phyloP scores from a whole-genome alignment of 768 basidiomycete genomes.

The Atractiella rhizophila region DNA sequence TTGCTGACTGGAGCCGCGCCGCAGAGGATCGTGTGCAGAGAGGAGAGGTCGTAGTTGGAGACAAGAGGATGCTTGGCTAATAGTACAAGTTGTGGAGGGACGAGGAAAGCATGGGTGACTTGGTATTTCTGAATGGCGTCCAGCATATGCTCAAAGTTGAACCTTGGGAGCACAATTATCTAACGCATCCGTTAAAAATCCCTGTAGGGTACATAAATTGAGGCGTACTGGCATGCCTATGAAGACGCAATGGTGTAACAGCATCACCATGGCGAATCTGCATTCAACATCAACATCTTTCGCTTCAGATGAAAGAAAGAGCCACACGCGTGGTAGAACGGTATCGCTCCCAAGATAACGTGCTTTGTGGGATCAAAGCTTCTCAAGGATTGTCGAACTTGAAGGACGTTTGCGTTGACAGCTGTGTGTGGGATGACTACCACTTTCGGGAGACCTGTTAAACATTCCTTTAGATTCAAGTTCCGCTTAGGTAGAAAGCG shows the following conservation, averaged over 20 bases:
- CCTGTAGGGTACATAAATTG: background rate
- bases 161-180: background rate
- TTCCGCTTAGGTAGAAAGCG: background rate
- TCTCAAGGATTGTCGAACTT: background rate
- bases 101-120: background rate
- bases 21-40: background rate
- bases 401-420: background rate
- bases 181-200: background rate
- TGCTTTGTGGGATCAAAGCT: background rate
- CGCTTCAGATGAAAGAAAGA: background rate
- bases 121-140: background rate
- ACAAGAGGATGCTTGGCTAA: background rate
- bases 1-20: background rate
- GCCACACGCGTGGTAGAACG: background rate
- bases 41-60: background rate
- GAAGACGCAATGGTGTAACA: background rate
- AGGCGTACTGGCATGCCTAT: constrained; percentile 1
- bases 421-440: background rate
- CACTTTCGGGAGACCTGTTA: background rate
- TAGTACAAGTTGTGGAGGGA: background rate
- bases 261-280: background rate
- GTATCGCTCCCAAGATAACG: too few relatives aligned
- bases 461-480: background rate
- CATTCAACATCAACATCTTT: background rate
- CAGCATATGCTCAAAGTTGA: background rate